Base-by-base conservation (phyloP, 495 filamentous ascomycete species). In the Tuber melanosporum region DNA sequence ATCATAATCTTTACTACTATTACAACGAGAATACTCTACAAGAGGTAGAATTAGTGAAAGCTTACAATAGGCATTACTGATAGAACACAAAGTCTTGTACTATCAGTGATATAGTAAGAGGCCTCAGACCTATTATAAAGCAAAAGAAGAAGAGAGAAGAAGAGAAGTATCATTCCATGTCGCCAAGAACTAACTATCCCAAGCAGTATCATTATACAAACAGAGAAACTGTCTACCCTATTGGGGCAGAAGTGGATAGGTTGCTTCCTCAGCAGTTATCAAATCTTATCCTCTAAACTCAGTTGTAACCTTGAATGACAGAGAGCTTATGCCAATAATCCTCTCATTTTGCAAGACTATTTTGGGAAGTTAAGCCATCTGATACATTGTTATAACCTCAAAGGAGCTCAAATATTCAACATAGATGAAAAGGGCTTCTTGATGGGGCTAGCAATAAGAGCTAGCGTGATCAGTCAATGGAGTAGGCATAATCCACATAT, bases 371-470 rank as follows among this genome's bases (percentile, higher is more conserved):
- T 74, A 8, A 41, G 57, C 0, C 10, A 8, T 1, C 44, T 74
- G 0, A 77, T 77, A 20, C 9, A 15, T 1, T 39, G 74, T 26
- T 10, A 74, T 42, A 9, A 32, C 7, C 49, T 74, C 46, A 71
- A 49, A 10, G 46, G 71, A n/a, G 8, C 20, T 39, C 69, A 70
- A 41, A 69, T 22, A 26, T 71, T 47, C 73, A 77, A 77, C 10
- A 46, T 72, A 32, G 62, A 77, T 52, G 66, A 77, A 46, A 75
- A 71, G 26, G 73, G 73, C 17, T 74, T 75, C 9, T 15, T 77
- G 22, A 43, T 77, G 4, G 72, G 41, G 43, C 17, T 44, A 1
- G 44, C 57, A 17, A 62, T 36, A 49, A 74, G 70, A 5, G 42
- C 71, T 0, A 77, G 74, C 14, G 36, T 77, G 9, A 52, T 74